A percentile compares a stretch with the other conserved stretches of the same genome.
Evolutionary conservation across 176 grass and related monocot species (phyloP).

Genomic region (Carex myosuroides): DNA sequence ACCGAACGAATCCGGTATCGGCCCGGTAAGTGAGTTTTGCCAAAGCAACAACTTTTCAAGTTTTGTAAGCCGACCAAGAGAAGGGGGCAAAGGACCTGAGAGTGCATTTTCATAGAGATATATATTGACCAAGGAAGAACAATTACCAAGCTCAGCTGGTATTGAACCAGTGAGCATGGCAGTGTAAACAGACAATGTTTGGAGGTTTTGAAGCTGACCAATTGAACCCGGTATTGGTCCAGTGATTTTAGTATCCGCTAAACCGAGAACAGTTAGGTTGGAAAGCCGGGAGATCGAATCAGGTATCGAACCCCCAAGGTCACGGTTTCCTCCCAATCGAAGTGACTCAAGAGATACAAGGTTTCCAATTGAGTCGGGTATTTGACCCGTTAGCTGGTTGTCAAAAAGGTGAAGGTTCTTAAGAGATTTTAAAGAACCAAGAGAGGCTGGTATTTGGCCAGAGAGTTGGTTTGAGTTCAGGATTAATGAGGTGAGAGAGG

Average conservation of each 20-base stretch:
- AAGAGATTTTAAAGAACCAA: conserved; percentile 29
- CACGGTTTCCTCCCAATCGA: conserved; percentile 67
- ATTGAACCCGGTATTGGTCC: conserved; percentile 54
- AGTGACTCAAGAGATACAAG: conserved; percentile 51
- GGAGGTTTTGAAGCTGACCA: conserved; percentile 46
- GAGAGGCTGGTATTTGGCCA: conserved; percentile 37
- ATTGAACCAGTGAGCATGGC: conserved; percentile 58
- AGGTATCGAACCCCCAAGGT: conserved; percentile 57
- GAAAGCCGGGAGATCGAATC: conserved; percentile 42
- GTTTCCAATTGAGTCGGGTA: conserved; percentile 56
- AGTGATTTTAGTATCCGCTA: conserved; percentile 89
- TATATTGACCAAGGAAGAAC: conserved; percentile 58
- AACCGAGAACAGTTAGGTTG: conserved; percentile 64
- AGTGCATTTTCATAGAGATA: conserved; percentile 95
- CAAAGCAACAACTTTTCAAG: conserved; percentile 82
- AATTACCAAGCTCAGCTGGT: conserved; percentile 70
- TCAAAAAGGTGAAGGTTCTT: conserved; percentile 56
- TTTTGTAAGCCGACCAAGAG: conserved; percentile 38
- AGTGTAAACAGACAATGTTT: conserved; percentile 84
- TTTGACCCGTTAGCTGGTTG: conserved; percentile 62
- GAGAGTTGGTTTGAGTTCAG: conserved; percentile 83
- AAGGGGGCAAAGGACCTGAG: conserved; percentile 49
- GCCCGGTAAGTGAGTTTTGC: conserved; percentile 87
- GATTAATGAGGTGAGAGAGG: conserved; percentile 27
- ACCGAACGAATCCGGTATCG: conserved; percentile 73